Evolutionary conservation across 768 basidiomycete genomes (phyloP).

Genomic region (Russula foetens): DNA sequence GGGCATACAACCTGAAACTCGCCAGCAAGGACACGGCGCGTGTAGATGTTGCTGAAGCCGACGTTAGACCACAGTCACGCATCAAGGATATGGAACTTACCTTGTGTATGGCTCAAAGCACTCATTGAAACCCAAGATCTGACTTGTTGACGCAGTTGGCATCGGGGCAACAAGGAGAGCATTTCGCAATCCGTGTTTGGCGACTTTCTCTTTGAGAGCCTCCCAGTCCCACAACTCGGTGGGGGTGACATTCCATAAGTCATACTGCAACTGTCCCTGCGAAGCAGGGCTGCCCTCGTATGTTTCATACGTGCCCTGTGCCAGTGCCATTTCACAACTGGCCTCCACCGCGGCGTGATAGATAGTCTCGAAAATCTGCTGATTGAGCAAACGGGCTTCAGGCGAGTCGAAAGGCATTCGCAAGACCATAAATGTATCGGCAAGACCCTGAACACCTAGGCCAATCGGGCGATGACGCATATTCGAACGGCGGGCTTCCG

Average conservation of each 20-base stretch:
- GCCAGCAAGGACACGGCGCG: conserved; percentile 96
- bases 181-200: conserved; percentile 75
- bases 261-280: conserved; percentile 84
- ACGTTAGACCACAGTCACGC: neutral
- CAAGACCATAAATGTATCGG: conserved; percentile 96
- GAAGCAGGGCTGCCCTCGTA: conserved; percentile 89
- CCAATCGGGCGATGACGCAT: conserved; percentile 97
- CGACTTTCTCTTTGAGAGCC: conserved; percentile 78
- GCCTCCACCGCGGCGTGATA: conserved; percentile 93
- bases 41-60: conserved; percentile 85
- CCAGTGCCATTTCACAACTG: conserved; percentile 76
- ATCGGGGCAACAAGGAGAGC: conserved; percentile 92
- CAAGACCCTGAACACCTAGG: conserved; percentile 94
- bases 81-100: conserved; percentile 30
- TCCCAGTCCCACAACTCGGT: conserved; percentile 92
- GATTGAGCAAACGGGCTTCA: conserved; percentile 81
- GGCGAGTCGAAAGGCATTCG: conserved; percentile 92
- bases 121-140: conserved; percentile 97
- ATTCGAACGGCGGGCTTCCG: conserved; percentile 88
- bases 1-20: conserved; percentile 99
- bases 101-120: conserved; percentile 99
- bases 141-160: conserved; percentile 98
- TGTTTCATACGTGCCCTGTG: conserved; percentile 78
- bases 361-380: conserved; percentile 97
- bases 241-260: conserved; percentile 90